Percentiles rank a stretch among this genome's conserved stretches.
Conservation (phyloP, 139 green algal species). For the Ettlia oleoabundans region DNA sequence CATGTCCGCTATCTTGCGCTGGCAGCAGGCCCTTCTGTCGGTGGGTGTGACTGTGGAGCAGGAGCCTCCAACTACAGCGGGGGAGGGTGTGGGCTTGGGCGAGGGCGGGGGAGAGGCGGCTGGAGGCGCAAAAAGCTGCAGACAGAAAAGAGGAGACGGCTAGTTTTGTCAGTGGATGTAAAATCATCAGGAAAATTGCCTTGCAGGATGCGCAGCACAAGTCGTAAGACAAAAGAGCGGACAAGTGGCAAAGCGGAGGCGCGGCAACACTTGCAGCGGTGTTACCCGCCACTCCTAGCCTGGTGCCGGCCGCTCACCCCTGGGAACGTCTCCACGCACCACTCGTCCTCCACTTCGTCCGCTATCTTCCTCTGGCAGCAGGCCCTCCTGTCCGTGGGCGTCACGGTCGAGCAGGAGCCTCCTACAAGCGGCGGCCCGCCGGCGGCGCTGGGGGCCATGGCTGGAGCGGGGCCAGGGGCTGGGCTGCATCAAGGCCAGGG, state of each 20-base stretch:
- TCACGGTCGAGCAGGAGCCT: neutral
- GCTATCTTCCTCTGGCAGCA: neutral
- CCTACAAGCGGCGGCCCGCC: neutral
- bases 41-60: neutral
- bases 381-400: neutral
- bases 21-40: neutral
- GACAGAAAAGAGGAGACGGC: too few species aligned
- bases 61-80: neutral
- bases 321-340: neutral
- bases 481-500: neutral
- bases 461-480: neutral
- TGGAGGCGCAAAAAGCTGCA: too few species aligned
- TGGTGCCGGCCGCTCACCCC: neutral
- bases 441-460: neutral
- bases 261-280: too few species aligned
- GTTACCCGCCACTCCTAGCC: too few species aligned
- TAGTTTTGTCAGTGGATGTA: too few species aligned
- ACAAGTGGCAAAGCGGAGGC: too few species aligned
- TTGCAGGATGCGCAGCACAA: too few species aligned
- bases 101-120: too few species aligned
- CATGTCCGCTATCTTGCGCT: neutral
- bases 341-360: neutral
- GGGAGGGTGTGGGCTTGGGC: too few species aligned
- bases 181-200: too few species aligned
- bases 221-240: too few species aligned